These are phyloP conservation scores for Zymoseptoria crescenta DNA, from an alignment of 2,329 filamentous ascomycete genomes.

Conservation along the genomic window DNA sequence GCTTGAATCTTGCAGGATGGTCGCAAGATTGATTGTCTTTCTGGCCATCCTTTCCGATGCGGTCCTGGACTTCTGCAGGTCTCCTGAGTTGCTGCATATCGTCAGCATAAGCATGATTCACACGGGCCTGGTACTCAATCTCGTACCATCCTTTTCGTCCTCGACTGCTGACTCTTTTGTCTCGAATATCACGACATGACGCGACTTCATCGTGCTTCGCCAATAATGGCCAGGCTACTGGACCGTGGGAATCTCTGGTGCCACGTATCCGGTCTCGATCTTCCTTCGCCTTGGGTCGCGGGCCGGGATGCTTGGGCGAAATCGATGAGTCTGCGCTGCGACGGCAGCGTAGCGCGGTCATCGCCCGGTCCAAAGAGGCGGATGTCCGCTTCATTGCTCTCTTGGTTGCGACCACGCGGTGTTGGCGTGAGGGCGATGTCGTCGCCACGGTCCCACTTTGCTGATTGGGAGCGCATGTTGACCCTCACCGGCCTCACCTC, in stretches of 20 bases:
- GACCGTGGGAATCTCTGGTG: not conserved
- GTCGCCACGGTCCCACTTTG: not conserved
- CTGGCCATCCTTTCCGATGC: not conserved
- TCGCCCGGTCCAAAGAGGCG: not conserved
- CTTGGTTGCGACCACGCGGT: not conserved
- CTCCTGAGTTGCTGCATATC: not conserved
- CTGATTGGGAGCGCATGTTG: not conserved
- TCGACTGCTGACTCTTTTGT: no score
- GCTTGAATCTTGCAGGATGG: slow-evolving; percentile 24
- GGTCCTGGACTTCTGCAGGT: not conserved
- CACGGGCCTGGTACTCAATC: not conserved
- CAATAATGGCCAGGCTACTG: not conserved
- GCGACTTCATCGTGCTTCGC: not conserved
- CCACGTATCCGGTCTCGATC: not conserved
- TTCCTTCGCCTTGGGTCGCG: not conserved
- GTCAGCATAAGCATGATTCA: not conserved
- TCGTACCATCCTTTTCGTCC: not conserved
- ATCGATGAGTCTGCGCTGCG: not conserved
- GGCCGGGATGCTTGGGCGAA: not conserved
- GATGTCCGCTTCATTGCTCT: not conserved
- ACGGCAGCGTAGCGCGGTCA: not conserved
- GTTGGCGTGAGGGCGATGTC: not conserved
- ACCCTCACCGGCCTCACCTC: not conserved
- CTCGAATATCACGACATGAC: not conserved
- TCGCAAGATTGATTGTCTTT: not conserved